Percentiles rank a stretch among this genome's conserved stretches.
Conservation (phyloP, 1,284 basidiomycete species). For the Irpex sp. region DNA sequence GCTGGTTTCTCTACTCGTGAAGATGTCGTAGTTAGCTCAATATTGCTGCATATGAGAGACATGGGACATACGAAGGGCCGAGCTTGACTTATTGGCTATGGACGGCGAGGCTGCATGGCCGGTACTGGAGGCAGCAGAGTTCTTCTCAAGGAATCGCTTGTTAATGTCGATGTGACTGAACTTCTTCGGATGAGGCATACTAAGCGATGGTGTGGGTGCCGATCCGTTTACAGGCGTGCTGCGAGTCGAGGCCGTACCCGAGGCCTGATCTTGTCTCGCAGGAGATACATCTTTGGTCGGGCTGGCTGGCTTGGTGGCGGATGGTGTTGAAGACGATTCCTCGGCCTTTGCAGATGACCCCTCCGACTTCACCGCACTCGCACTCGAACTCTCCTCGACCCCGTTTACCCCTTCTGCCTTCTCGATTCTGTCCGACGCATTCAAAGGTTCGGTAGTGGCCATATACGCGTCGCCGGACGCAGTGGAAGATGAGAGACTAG, state of each 20-base stretch:
- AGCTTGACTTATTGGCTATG: slow-evolving; percentile 40
- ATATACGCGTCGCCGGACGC: slow-evolving; percentile 76
- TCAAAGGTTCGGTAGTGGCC: slow-evolving; percentile 54
- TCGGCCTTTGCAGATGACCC: slow-evolving; percentile 7
- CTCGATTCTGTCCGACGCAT: slow-evolving; percentile 38
- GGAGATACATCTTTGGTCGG: slow-evolving; percentile 20
- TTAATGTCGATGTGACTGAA: slow-evolving; percentile 87
- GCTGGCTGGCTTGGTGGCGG: slow-evolving; percentile 13
- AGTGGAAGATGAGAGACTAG: slow-evolving; percentile 14
- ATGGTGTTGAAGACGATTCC: not conserved
- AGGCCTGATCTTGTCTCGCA: slow-evolving; percentile 21
- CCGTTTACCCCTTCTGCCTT: slow-evolving; percentile 26
- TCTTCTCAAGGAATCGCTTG: slow-evolving; percentile 91
- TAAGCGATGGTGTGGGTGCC: slow-evolving; percentile 21
- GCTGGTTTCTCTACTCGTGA: slow-evolving; percentile 46
- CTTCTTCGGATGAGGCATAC: slow-evolving; percentile 65
- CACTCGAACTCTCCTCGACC: slow-evolving; percentile 11
- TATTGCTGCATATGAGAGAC: not conserved
- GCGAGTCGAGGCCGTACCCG: slow-evolving; percentile 19
- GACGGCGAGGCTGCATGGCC: slow-evolving; percentile 35
- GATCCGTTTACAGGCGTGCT: slow-evolving; percentile 15
- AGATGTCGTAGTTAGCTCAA: slow-evolving; percentile 7
- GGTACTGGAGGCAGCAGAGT: slow-evolving; percentile 42
- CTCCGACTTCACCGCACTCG: slow-evolving; percentile 12
- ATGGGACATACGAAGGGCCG: slow-evolving; percentile 42